These are phyloP conservation scores for Hypoxylon sp. DNA, from an alignment of 2,329 filamentous ascomycete genomes.

Conservation along the genomic window DNA sequence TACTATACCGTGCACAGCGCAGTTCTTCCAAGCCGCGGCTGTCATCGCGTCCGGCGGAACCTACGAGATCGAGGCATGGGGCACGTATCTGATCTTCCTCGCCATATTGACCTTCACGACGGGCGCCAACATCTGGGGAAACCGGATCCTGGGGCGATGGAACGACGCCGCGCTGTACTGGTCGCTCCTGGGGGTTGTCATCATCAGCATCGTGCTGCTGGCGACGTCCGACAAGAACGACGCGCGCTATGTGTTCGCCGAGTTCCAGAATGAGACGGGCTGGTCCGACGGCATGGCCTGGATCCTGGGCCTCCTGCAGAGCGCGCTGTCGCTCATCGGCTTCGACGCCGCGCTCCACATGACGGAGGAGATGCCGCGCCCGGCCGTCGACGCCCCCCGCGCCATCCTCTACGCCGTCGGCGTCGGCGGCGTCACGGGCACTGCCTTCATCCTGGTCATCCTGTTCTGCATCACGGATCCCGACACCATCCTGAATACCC, in stretches of 20 bases:
- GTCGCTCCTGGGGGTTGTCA: conserved; percentile 56
- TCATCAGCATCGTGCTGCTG: conserved; percentile 59
- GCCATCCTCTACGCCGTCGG: conserved; percentile 59
- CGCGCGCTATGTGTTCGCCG: conserved; percentile 57
- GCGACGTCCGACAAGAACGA: conserved; percentile 56
- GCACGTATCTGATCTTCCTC: conserved; percentile 59
- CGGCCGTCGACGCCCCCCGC: conserved; percentile 54
- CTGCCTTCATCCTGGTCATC: conserved; percentile 56
- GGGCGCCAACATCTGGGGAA: conserved; percentile 56
- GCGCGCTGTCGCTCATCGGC: conserved; percentile 53
- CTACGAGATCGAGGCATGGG: conserved; percentile 54
- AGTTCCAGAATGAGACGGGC: conserved; percentile 59
- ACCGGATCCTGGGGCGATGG: conserved; percentile 56
- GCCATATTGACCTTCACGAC: conserved; percentile 54
- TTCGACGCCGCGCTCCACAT: conserved; percentile 61
- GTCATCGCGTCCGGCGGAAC: conserved; percentile 55
- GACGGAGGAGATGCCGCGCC: conserved; percentile 60
- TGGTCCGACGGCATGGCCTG: conserved; percentile 61
- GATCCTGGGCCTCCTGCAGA: conserved; percentile 60
- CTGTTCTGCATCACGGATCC: conserved; percentile 57
- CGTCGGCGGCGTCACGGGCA: conserved; percentile 57
- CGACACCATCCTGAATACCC: conserved; percentile 51
- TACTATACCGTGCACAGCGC: conserved; percentile 47
- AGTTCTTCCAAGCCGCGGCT: conserved; percentile 57
- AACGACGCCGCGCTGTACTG: conserved; percentile 58